Base-by-base conservation (phyloP, 441 rosid species). In the Croton setiger region DNA sequence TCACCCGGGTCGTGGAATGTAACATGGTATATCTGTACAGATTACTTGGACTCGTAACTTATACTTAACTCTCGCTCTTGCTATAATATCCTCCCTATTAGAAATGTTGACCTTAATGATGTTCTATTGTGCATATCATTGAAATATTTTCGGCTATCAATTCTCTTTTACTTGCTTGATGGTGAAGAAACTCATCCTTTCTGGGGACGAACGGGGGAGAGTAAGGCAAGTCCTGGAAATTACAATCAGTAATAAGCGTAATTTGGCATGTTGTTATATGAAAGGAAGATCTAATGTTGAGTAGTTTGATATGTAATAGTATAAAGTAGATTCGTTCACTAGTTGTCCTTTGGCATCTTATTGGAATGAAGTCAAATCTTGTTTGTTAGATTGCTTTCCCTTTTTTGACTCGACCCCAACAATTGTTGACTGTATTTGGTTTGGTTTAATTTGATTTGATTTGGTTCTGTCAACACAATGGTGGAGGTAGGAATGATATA, bases 1-100 rank as follows among this genome's bases (percentile, higher is more conserved):
- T 73, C 69, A 58, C 57, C 71, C 73, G 12, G 31, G 31, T 12
- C 14, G 39, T 7, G 71, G 71, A 75, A 73, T 79, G 81, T 76
- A 64, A 64, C 76, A 70, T 79, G 69, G 60, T 71, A 72, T 73
- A 70, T 79, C 77, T 83, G 83, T 83, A 85, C 84, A 83, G 83
- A 75, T 80, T 60, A 64, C 49, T 56, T 52, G 72, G 76, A 36
- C 65, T 1, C 60, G 11, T 48, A 17, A 23, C 60, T 67, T 64
- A 74, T 76, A 43, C 52, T 47, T 23, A 63, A 66, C 51, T 74
- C 31, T 18, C 21, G 77, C 62, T 60, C 7, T 57, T 48, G 62
- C 68, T 57, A 68, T 69, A 63, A 2, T 27, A 64, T 76, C 55
- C 72, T 57, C 69, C 66, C 44, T 62, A 45, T 35, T 23, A 47